Conservation (phyloP, 2,329 filamentous ascomycete species). For the Aspergillus oerlinghausenensis region DNA sequence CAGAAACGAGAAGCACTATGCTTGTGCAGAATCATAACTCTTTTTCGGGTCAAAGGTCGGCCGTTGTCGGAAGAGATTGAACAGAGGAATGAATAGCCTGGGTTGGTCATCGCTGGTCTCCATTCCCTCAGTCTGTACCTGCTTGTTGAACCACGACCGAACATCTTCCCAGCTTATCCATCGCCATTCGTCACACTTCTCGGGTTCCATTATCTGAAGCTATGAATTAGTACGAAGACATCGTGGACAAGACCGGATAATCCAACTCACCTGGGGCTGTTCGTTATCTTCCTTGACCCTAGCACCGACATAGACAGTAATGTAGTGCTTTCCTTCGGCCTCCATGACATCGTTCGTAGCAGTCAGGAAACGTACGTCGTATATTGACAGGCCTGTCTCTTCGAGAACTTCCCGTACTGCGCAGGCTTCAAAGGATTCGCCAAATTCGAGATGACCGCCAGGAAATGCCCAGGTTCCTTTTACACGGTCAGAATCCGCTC, state of each 20-base stretch:
- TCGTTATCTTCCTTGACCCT: conserved; percentile 44
- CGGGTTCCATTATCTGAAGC: conserved; percentile 37
- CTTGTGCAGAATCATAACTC: background rate
- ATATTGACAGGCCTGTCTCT: conserved; percentile 62
- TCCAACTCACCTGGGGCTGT: conserved; percentile 50
- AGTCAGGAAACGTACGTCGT: conserved; percentile 50
- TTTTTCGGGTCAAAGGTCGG: conserved; percentile 17
- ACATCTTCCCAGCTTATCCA: conserved; percentile 51
- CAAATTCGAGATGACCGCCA: conserved; percentile 70
- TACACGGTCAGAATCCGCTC: background rate
- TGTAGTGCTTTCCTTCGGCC: conserved; percentile 62
- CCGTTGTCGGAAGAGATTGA: conserved; percentile 43
- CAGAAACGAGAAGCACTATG: background rate
- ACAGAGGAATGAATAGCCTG: conserved; percentile 45
- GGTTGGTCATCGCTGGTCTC: conserved; percentile 4
- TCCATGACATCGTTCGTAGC: conserved; percentile 65
- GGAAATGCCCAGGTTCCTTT: conserved; percentile 64
- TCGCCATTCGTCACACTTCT: conserved; percentile 54
- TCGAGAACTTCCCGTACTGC: conserved; percentile 65
- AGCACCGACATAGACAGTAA: conserved; percentile 65
- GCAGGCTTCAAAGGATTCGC: conserved; percentile 59
- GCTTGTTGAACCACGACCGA: background rate
- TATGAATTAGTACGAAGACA: background rate
- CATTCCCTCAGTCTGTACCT: conserved; percentile 18
- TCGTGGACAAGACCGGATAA: background rate